Conservation (phyloP, 2,329 filamentous ascomycete genomes). For the Fusarium falciforme region DNA sequence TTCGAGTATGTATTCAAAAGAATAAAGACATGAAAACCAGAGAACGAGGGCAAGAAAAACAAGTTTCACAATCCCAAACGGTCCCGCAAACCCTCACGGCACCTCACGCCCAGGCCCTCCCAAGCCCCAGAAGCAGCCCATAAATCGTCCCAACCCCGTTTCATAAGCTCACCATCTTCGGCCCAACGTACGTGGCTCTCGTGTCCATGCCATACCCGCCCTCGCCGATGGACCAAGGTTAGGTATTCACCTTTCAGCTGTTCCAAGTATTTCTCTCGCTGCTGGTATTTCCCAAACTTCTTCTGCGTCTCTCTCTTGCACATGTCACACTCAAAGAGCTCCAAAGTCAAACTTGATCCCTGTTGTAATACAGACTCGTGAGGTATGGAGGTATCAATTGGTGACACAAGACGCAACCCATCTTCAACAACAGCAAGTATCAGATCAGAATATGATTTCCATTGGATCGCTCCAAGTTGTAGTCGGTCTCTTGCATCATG, state of each 20-base stretch:
- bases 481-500: neutral
- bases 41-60: conserved; percentile 9
- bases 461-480: neutral
- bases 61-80: conserved; percentile 32
- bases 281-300: neutral
- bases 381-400: neutral
- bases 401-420: neutral
- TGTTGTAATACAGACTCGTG: neutral
- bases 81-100: conserved; percentile 16
- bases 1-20: neutral
- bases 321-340: neutral
- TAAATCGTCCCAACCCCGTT: conserved; percentile 19
- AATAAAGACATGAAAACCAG: neutral
- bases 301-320: neutral
- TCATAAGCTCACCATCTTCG: conserved; percentile 23
- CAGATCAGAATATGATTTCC: neutral
- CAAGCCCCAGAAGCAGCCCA: conserved; percentile 2
- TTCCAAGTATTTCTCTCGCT: neutral
- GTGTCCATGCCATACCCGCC: neutral
- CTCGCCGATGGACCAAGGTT: neutral
- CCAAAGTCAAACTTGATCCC: neutral
- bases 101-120: neutral
- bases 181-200: conserved; percentile 31
- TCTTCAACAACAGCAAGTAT: neutral
- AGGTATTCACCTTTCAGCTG: neutral